Evolutionary conservation across 805 yeast species (phyloP), one percentile per base, ranked within the genome.

Genomic region (Metschnikowia santaceciliae): DNA sequence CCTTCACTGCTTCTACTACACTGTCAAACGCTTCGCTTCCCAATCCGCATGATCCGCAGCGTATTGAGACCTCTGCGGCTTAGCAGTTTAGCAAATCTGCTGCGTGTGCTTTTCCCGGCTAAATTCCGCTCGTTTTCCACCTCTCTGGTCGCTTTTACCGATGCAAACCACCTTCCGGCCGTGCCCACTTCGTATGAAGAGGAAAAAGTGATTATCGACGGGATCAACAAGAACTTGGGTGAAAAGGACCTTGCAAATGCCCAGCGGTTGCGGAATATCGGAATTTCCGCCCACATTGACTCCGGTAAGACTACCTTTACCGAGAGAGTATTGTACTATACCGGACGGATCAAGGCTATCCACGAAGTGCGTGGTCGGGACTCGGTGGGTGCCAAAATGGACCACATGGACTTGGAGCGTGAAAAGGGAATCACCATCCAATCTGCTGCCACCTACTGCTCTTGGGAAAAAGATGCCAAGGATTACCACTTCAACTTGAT

Each of bases 341-440:
- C 99, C 2, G 99, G 99, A 53, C 82, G 99, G 66, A 94, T 94
- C 69, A 89, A 91, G 66, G 96, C 96, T 30, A 92, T 91, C 63
- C 98, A 91, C 65, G 98, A 91, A 71, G 97, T 88, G 42, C 80
- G 99, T 68, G 99, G 99, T 44, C 83, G 94, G 63, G 99, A 94
- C 68, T 85, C 90, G 59, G 98, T 94, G 52, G 99, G 99, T 54
- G 99, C 99, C 50, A 94, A 91, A 74, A 94, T 94, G 99, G 99
- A 94, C 71, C 92, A 91, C 54, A 94, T 94, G 99, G 99, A 94
- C 61, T 78, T 94, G 59, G 99, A 94, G 73, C 84, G 99, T 68
- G 99, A 94, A 71, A 94, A 94, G 68, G 99, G 99, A 71, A 94
- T 94, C 65, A 94, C 99, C 47, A 94, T 94, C 67, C 99, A 94